Percentiles rank a stretch among this genome's conserved stretches.
Conservation (phyloP, 495 filamentous ascomycete genomes). For the Sporormia fimetaria region DNA sequence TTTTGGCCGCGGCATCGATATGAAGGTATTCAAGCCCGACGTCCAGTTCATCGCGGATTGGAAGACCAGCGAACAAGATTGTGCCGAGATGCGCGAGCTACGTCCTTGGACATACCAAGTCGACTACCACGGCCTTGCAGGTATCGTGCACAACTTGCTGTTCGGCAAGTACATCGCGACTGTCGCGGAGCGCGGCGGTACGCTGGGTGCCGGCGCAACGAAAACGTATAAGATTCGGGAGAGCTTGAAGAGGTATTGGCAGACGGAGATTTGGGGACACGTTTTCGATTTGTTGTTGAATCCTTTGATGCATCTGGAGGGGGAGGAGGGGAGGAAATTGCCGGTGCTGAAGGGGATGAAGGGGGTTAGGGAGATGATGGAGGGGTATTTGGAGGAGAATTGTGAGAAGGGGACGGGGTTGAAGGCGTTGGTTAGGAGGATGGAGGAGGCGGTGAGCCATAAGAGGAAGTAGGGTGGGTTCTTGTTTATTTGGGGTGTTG, state of each 20-base stretch:
- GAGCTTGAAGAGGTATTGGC: conserved; percentile 84
- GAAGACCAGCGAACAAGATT: conserved; percentile 73
- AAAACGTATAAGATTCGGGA: conserved; percentile 64
- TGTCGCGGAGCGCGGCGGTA: conserved; percentile 32
- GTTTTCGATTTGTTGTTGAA: conserved; percentile 84
- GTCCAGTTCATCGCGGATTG: conserved; percentile 93
- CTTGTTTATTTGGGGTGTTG: conserved; percentile 1
- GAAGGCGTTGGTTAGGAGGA: conserved; percentile 44
- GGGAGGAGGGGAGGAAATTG: conserved; percentile 48
- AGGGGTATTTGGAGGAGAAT: conserved; percentile 67
- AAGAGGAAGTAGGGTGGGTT: conserved; percentile 29
- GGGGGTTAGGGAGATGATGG: conserved; percentile 63
- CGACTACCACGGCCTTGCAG: conserved; percentile 86
- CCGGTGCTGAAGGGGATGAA: conserved; percentile 59
- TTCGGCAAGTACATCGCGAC: conserved; percentile 95
- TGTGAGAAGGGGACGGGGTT: conserved; percentile 69
- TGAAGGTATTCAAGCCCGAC: conserved; percentile 62
- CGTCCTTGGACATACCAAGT: conserved; percentile 93
- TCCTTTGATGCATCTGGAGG: conserved; percentile 50
- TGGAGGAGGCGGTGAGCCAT: conserved; percentile 59
- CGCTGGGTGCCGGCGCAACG: conserved; percentile 39
- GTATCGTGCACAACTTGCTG: conserved; percentile 70
- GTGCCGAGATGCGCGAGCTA: conserved; percentile 85
- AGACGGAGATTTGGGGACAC: conserved; percentile 75
- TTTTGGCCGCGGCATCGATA: conserved; percentile 90